Conservation (phyloP, 148 eudicot species). For the Chenopodium quinoa region DNA sequence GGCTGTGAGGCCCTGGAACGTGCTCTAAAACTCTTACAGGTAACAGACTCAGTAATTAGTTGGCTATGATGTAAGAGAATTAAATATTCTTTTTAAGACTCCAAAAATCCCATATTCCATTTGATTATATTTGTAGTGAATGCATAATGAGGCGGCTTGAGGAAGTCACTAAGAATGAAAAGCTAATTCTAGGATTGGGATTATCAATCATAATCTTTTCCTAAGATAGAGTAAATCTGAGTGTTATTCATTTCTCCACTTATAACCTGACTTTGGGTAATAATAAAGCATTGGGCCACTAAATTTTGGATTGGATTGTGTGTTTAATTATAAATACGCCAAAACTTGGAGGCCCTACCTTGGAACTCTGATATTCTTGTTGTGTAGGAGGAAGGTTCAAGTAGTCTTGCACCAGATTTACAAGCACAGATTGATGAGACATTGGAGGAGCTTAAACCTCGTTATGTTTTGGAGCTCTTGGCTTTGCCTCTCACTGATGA, state of each 20-base stretch:
- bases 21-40: conserved; percentile 88
- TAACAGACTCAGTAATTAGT: conserved; percentile 20
- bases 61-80: neutral
- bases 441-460: conserved; percentile 92
- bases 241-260: neutral
- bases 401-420: conserved; percentile 92
- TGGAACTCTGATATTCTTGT: conserved; percentile 8
- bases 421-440: conserved; percentile 96
- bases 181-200: neutral
- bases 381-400: conserved; percentile 93
- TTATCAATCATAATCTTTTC: too few relatives aligned
- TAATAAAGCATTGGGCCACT: neutral
- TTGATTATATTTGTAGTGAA: neutral
- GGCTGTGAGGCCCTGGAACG: conserved; percentile 86
- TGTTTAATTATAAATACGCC: neutral
- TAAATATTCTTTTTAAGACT: neutral
- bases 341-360: neutral
- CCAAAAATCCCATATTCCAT: too few relatives aligned
- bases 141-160: neutral
- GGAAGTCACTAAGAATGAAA: neutral
- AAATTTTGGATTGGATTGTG: neutral
- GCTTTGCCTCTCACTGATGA: conserved; percentile 73
- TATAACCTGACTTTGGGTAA: neutral
- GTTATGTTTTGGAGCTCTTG: conserved; percentile 85
- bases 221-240: too few relatives aligned